Conservation (phyloP, 1,284 basidiomycete genomes). For the Gomphus sp. region DNA sequence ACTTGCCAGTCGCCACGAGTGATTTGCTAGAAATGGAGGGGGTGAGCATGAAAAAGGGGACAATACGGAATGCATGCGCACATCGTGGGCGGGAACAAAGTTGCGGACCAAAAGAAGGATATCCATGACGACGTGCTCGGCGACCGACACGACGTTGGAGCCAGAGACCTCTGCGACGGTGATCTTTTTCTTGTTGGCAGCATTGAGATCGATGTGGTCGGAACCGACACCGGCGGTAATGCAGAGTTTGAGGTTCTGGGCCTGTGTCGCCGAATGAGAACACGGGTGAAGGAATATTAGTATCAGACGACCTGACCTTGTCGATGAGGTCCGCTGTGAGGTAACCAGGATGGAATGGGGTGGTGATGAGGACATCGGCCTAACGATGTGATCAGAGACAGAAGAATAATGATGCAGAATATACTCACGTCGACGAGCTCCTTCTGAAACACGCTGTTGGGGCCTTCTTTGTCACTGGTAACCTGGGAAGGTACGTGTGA, state of each 20-base stretch:
- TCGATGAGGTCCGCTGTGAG: constrained; percentile 74
- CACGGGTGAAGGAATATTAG: constrained; percentile 3
- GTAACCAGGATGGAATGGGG: constrained; percentile 91
- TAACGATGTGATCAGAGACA: constrained; percentile 16
- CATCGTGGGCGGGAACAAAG: constrained; percentile 73
- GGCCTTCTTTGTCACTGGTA: constrained; percentile 82
- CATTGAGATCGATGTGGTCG: constrained; percentile 89
- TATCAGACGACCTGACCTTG: constrained; percentile 30
- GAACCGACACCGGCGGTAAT: constrained; percentile 94
- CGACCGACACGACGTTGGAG: constrained; percentile 86
- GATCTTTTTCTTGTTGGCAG: constrained; percentile 75
- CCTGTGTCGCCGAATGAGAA: constrained; percentile 41
- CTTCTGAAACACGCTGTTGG: constrained; percentile 81
- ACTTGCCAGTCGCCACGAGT: constrained; percentile 82
- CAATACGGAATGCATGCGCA: constrained; percentile 16
- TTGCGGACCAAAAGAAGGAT: constrained; percentile 85
- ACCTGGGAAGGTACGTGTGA: constrained; percentile 39
- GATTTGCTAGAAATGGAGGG: constrained; percentile 46
- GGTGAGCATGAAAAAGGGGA: background rate
- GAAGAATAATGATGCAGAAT: no score
- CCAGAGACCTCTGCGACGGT: constrained; percentile 80
- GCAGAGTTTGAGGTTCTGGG: constrained; percentile 87
- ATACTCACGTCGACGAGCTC: constrained; percentile 70
- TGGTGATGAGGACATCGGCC: constrained; percentile 79
- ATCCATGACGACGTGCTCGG: constrained; percentile 82